Conservation (phyloP, 352 stramenopile species). For the Phytophthora hibernalis region DNA sequence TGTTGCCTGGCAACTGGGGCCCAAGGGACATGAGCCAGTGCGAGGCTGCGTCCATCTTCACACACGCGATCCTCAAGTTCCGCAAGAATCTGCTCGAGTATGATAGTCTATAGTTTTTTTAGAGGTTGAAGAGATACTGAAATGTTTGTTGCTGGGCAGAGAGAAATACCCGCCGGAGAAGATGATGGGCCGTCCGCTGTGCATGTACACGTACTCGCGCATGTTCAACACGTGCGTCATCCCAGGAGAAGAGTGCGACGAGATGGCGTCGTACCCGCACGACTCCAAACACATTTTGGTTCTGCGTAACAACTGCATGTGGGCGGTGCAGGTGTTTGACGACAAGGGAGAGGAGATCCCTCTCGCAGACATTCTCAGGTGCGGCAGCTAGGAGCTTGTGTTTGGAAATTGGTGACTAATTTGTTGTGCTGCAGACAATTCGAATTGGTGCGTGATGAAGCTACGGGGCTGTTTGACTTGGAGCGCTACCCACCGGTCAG, state of each 20-base stretch:
- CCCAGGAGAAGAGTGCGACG: conserved; percentile 89
- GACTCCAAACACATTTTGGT: conserved; percentile 94
- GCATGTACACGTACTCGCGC: conserved; percentile 94
- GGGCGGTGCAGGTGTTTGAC: conserved; percentile 81
- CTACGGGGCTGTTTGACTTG: conserved; percentile 85
- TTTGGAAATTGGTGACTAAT: neutral
- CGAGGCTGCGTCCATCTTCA: conserved; percentile 89
- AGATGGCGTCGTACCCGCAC: conserved; percentile 90
- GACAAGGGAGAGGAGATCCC: conserved; percentile 74
- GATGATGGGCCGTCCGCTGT: conserved; percentile 94
- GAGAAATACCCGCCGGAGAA: conserved; percentile 93
- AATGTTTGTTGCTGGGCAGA: conserved; percentile 36
- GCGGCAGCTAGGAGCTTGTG: neutral
- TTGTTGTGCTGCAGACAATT: conserved; percentile 61
- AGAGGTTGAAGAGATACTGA: neutral
- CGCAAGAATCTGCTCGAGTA: conserved; percentile 91
- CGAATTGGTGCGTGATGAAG: conserved; percentile 85
- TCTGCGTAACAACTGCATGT: conserved; percentile 92
- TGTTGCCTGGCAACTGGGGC: conserved; percentile 93
- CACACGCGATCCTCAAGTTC: conserved; percentile 91
- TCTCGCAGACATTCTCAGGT: conserved; percentile 82
- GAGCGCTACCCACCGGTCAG: conserved; percentile 91
- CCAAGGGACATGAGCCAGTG: conserved; percentile 93
- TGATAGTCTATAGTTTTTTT: conserved; percentile 25
- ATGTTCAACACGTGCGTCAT: conserved; percentile 98